Conservation (phyloP, 1,139 yeast genomes). For the Pneumocystis oryctolagi region DNA sequence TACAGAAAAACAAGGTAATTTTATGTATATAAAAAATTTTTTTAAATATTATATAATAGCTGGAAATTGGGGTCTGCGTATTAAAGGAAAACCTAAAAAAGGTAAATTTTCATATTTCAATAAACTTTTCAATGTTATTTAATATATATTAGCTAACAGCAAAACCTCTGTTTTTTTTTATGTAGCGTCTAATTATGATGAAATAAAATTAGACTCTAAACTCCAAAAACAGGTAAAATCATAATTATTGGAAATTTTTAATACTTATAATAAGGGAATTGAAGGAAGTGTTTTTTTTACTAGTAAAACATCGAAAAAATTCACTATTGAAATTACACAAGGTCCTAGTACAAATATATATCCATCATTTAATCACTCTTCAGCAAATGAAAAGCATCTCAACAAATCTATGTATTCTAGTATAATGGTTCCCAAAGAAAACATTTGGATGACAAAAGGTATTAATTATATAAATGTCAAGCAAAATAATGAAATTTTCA, state of each 20-base stretch:
- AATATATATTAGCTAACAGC: not conserved
- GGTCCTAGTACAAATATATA: constrained; percentile 20
- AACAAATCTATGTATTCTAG: constrained; percentile 42
- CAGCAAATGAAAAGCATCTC: constrained; percentile 19
- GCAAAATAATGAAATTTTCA: not conserved
- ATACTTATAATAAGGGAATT: not conserved
- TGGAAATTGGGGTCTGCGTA: constrained; percentile 16
- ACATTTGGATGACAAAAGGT: constrained; percentile 69
- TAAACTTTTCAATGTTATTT: not conserved
- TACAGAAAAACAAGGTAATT: constrained; percentile 40
- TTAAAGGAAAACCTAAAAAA: constrained; percentile 14
- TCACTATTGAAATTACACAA: constrained; percentile 21
- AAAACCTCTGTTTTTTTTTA: constrained; percentile 58
- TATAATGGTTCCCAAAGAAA: constrained; percentile 53
- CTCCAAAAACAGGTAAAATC: not conserved
- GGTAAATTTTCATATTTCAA: not conserved
- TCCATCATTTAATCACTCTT: constrained; percentile 22
- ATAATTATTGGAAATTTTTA: not conserved
- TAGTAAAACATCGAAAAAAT: constrained; percentile 11
- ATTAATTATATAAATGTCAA: constrained; percentile 32
- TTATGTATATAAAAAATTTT: not conserved
- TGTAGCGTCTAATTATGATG: constrained; percentile 31
- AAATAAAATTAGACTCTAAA: not conserved
- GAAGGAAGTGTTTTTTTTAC: not conserved
- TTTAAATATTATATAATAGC: constrained; percentile 5